These are phyloP conservation scores for Daedalea quercina DNA, from an alignment of 768 basidiomycete genomes.

Conservation along the genomic window DNA sequence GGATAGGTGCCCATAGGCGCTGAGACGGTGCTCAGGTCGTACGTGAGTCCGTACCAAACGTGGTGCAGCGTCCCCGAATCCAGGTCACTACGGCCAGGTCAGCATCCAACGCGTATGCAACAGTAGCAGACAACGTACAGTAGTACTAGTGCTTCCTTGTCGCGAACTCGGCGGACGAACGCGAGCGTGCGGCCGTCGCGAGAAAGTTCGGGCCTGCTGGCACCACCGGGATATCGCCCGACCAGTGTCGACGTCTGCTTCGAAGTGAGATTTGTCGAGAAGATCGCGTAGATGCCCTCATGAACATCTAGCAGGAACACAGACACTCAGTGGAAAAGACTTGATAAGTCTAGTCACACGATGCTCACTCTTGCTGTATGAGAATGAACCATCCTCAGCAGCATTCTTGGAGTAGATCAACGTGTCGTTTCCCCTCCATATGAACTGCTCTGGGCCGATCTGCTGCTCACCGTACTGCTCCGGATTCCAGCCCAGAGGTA, in stretches of 20 bases:
- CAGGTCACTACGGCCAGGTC: slow-evolving; percentile 42
- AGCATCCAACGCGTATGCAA: neutral
- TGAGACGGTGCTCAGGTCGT: slow-evolving; percentile 55
- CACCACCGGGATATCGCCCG: slow-evolving; percentile 57
- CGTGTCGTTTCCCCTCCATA: slow-evolving; percentile 52
- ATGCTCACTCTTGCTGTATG: slow-evolving; percentile 57
- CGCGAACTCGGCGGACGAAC: slow-evolving; percentile 66
- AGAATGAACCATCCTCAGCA: slow-evolving; percentile 39
- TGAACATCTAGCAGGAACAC: slow-evolving; percentile 54
- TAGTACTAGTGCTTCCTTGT: slow-evolving; percentile 66
- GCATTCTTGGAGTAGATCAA: slow-evolving; percentile 66
- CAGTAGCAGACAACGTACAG: slow-evolving; percentile 40
- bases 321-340: too few relatives aligned
- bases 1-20: slow-evolving; percentile 81
- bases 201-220: slow-evolving; percentile 65
- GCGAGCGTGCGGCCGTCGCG: slow-evolving; percentile 63
- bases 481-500: slow-evolving; percentile 57
- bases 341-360: neutral
- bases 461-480: slow-evolving; percentile 61
- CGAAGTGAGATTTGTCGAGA: slow-evolving; percentile 56
- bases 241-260: slow-evolving; percentile 47
- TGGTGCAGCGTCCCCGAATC: slow-evolving; percentile 57
- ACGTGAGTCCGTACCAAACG: slow-evolving; percentile 63
- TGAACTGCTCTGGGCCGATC: slow-evolving; percentile 66
- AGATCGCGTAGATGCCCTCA: slow-evolving; percentile 65